phyloP scores from a whole-genome alignment of 805 yeast genomes.

The Debaryomyces hansenii region DNA sequence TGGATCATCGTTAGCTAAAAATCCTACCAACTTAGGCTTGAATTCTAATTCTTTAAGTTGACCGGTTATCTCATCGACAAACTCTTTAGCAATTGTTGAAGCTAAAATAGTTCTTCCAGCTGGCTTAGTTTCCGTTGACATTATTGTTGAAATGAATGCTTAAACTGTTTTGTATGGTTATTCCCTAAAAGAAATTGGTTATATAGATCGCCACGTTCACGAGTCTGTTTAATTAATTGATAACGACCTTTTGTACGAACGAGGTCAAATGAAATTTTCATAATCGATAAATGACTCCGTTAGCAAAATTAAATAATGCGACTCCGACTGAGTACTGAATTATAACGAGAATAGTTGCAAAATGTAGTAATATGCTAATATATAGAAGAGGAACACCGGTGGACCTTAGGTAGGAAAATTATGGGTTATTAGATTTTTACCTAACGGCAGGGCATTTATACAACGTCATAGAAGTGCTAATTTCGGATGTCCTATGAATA shows the following conservation, averaged over 20 bases:
- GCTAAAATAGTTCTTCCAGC: conserved; percentile 87
- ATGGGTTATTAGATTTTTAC: too few species aligned
- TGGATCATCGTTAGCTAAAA: conserved; percentile 89
- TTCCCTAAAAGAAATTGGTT: neutral
- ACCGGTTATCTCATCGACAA: conserved; percentile 64
- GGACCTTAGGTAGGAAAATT: too few species aligned
- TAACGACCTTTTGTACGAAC: neutral
- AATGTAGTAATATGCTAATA: too few species aligned
- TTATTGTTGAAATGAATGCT: conserved; percentile 5
- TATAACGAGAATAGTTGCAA: too few species aligned
- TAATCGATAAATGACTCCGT: neutral
- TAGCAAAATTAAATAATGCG: conserved; percentile 2
- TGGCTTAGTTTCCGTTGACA: conserved; percentile 22
- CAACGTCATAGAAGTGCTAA: too few species aligned
- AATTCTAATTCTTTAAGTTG: conserved; percentile 54
- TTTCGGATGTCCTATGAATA: too few species aligned
- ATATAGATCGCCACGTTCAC: neutral
- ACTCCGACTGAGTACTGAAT: neutral
- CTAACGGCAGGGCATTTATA: too few species aligned
- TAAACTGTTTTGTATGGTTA: neutral
- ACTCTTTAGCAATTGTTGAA: conserved; percentile 81
- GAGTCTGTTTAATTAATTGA: neutral
- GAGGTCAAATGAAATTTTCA: neutral
- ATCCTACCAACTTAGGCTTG: conserved; percentile 82
- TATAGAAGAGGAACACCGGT: too few species aligned